Conservation (phyloP, 2,329 filamentous ascomycete genomes). For the Diaporthe caulivora region DNA sequence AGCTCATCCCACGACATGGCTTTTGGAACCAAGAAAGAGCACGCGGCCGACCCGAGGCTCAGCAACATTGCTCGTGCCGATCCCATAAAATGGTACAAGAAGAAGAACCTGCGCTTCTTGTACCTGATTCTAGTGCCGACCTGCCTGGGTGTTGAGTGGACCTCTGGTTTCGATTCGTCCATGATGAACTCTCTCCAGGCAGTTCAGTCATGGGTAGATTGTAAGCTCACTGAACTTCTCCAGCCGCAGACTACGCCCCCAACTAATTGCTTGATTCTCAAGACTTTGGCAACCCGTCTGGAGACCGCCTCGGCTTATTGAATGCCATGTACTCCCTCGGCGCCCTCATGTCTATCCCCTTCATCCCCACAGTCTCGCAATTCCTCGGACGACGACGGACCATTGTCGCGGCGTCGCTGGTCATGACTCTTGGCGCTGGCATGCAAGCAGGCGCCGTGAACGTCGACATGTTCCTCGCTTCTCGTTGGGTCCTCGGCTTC, state of each 20-base stretch:
- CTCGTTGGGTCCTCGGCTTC: slow-evolving; percentile 50
- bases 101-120: slow-evolving; percentile 53
- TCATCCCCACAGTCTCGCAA: slow-evolving; percentile 54
- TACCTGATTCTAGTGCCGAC: slow-evolving; percentile 56
- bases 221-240: slow-evolving; percentile 42
- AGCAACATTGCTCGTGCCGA: slow-evolving; percentile 52
- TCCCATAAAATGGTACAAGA: slow-evolving; percentile 54
- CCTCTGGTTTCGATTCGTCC: slow-evolving; percentile 56
- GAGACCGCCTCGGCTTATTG: slow-evolving; percentile 54
- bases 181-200: slow-evolving; percentile 60
- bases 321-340: slow-evolving; percentile 58
- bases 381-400: slow-evolving; percentile 53
- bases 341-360: slow-evolving; percentile 56
- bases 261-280: slow-evolving; percentile 43
- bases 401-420: slow-evolving; percentile 49
- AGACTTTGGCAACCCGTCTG: slow-evolving; percentile 54
- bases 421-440: slow-evolving; percentile 53
- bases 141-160: slow-evolving; percentile 58
- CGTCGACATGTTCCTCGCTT: slow-evolving; percentile 49
- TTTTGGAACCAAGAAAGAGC: slow-evolving; percentile 50
- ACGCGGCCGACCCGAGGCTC: slow-evolving; percentile 49
- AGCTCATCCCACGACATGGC: slow-evolving; percentile 16
- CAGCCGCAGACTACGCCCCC: not conserved
- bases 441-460: slow-evolving; percentile 43
- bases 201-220: slow-evolving; percentile 54